These are phyloP conservation scores for Alisma plantagoaquatica DNA, from an alignment of 106 monocot genomes.

Conservation along the genomic window DNA sequence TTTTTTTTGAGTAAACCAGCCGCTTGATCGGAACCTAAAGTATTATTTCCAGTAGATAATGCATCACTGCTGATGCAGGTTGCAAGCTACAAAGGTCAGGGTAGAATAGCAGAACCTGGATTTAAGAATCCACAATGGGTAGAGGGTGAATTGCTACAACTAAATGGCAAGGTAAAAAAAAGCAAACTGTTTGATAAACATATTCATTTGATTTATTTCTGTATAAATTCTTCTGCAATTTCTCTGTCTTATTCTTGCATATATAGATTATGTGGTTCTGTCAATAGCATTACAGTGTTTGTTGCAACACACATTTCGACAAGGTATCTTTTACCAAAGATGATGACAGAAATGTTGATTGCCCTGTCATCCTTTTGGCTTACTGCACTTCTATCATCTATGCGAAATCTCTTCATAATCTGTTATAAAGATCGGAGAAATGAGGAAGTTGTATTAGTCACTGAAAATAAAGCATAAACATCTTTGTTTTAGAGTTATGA, in stretches of 20 bases:
- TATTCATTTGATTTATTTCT: neutral
- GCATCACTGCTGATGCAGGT: constrained; percentile 25
- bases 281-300: too few relatives aligned
- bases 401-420: too few relatives aligned
- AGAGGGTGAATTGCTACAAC: constrained; percentile 74
- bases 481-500: too few relatives aligned
- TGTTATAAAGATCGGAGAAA: too few relatives aligned
- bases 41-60: neutral
- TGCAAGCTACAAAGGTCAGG: constrained; percentile 78
- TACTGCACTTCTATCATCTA: too few relatives aligned
- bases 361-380: too few relatives aligned
- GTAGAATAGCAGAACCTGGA: constrained; percentile 84
- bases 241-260: too few relatives aligned
- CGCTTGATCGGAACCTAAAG: neutral
- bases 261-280: too few relatives aligned
- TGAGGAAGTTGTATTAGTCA: too few relatives aligned
- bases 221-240: neutral
- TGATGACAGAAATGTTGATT: too few relatives aligned
- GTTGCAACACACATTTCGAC: neutral
- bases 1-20: neutral
- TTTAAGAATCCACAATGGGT: constrained; percentile 91
- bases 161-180: constrained; percentile 70
- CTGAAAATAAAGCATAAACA: too few relatives aligned
- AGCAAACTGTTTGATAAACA: neutral
- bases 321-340: neutral